Conservation (phyloP, 2,329 filamentous ascomycete genomes). For the Nannizziopsis arthrosporioides region DNA sequence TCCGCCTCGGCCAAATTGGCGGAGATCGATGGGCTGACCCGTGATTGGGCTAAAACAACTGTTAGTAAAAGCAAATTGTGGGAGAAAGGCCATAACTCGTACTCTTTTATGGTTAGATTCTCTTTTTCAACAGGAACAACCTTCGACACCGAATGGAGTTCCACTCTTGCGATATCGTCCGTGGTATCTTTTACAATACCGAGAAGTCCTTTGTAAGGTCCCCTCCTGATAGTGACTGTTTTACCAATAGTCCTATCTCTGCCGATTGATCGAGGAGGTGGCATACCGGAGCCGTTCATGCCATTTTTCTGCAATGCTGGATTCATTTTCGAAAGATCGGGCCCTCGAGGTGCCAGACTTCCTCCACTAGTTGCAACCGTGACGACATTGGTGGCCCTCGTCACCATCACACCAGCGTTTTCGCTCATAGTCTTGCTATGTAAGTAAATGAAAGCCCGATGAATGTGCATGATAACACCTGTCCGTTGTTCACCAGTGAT, state of each 20-base stretch:
- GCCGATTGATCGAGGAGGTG: constrained; percentile 60
- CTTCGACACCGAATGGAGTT: constrained; percentile 90
- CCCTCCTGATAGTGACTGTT: constrained; percentile 77
- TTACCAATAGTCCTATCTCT: constrained; percentile 80
- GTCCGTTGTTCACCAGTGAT: constrained; percentile 71
- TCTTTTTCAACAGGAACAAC: constrained; percentile 74
- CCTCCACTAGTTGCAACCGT: constrained; percentile 93
- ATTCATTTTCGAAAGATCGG: constrained; percentile 84
- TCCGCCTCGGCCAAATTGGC: constrained; percentile 36
- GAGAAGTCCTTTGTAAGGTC: constrained; percentile 80
- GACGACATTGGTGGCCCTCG: constrained; percentile 70
- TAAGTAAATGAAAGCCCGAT: constrained; percentile 83
- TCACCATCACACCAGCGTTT: constrained; percentile 82
- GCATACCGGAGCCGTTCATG: constrained; percentile 45
- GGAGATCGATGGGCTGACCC: constrained; percentile 65
- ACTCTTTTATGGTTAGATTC: constrained; percentile 76
- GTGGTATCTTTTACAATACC: constrained; percentile 95
- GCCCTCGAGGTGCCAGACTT: constrained; percentile 51
- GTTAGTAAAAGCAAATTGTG: constrained; percentile 15
- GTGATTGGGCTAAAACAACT: constrained; percentile 43
- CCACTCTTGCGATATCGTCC: constrained; percentile 72
- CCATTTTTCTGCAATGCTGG: constrained; percentile 67
- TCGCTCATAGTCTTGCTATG: constrained; percentile 75
- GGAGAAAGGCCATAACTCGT: constrained; percentile 24
- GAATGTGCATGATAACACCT: constrained; percentile 85